Conservation (phyloP, 2,329 filamentous ascomycete genomes). For the Zasmidium angulare region DNA sequence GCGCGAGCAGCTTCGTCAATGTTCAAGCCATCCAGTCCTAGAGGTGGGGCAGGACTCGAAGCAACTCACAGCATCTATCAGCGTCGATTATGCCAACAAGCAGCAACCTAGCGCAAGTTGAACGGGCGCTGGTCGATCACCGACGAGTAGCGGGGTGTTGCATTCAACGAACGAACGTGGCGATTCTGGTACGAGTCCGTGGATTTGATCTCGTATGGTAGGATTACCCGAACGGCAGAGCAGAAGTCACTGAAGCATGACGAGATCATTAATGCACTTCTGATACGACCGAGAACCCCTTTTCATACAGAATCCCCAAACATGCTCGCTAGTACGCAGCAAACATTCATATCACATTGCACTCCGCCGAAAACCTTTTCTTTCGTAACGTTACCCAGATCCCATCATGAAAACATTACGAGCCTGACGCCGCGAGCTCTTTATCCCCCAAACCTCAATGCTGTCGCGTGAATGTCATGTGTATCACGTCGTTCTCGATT, state of each 20-base stretch:
- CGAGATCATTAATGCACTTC: background rate
- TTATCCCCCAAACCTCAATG: background rate
- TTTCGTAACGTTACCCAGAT: background rate
- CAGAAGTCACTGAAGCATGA: background rate
- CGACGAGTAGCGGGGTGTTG: no score
- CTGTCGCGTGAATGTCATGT: background rate
- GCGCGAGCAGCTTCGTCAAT: no score
- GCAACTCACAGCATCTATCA: no score
- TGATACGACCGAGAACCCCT: background rate
- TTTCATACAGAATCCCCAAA: background rate
- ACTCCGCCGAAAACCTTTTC: background rate
- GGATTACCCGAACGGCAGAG: no score
- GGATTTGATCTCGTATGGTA: no score
- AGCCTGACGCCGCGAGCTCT: background rate
- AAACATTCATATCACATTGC: background rate
- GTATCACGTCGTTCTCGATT: slow-evolving; percentile 2
- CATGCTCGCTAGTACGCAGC: background rate
- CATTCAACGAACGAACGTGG: no score
- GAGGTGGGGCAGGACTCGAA: no score
- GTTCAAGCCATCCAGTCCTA: no score
- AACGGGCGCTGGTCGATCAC: no score
- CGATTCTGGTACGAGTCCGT: no score
- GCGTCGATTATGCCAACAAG: no score
- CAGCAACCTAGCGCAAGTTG: no score
- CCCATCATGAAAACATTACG: background rate